Evolutionary conservation across 208 protist genomes (phyloP).

Genomic region (Acanthamoeba healyi): DNA sequence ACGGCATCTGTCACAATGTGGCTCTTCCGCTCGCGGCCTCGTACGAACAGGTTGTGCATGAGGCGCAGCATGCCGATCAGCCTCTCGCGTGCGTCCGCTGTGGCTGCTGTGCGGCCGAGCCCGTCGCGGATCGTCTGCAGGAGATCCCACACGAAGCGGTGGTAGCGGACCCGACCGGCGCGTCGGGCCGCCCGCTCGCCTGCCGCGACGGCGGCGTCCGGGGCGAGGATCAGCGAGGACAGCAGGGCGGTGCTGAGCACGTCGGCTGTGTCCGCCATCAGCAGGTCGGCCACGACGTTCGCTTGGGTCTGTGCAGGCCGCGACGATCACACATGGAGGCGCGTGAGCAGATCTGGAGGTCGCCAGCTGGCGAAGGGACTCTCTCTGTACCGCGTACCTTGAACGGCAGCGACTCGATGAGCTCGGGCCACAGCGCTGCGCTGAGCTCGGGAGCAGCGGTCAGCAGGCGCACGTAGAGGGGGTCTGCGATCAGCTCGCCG

Average conservation of each 20-base stretch:
- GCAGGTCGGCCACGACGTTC: background rate
- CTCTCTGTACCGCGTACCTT: background rate
- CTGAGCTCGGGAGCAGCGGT: background rate
- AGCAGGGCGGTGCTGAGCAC: background rate
- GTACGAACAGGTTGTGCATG: background rate
- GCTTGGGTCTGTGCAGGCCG: background rate
- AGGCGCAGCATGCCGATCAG: background rate
- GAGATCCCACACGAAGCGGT: slow-evolving; percentile 6
- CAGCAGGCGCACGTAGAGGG: background rate
- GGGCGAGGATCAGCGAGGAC: background rate
- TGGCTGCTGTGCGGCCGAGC: background rate
- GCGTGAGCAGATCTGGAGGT: background rate
- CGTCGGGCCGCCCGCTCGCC: background rate
- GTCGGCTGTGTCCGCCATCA: background rate
- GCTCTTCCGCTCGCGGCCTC: background rate
- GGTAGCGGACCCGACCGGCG: background rate
- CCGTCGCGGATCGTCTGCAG: background rate
- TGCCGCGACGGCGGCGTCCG: background rate
- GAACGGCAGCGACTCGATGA: slow-evolving; percentile 9
- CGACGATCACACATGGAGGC: background rate
- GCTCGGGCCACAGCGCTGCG: slow-evolving; percentile 8
- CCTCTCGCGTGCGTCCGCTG: background rate
- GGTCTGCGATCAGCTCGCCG: background rate
- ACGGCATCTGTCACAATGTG: background rate
- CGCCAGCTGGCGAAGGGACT: too few relatives aligned